Evolutionary conservation across 345 rosid genomes (phyloP), one percentile per base, ranked within the genome.

Genomic region (Durio zibethinus): DNA sequence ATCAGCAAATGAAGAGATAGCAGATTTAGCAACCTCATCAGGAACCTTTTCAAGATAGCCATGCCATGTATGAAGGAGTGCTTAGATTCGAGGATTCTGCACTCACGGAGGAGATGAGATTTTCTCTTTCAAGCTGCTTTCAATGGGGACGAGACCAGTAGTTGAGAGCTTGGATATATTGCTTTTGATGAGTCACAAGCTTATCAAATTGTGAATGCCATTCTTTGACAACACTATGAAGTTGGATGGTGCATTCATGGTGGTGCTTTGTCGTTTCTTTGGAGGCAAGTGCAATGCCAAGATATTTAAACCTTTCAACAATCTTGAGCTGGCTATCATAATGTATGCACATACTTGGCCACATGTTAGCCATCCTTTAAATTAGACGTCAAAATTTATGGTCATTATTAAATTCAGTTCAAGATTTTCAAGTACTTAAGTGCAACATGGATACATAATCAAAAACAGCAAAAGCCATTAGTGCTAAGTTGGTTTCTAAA

Each of bases 301-400:
- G 93, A 33, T 89, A 73, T 77, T 86, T 92, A 45, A 93, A 88
- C 77, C 88, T 87, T 67, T 84, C 72, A 50, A 89, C 97, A 61
- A 92, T 87, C 78, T 74, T 79, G 63, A 91, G 87, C 79, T 96
- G 98, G 75, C 80, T 84, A 54, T 88, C 87, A 36, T 92, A 97
- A 75, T 96, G 97, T 36, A 61, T 31, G 72, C 80, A 80, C 94
- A 96, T 91, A 62, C 81, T 88, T 60, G 78, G 81, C 99, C 99
- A 96, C 98, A 93, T 96, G 64, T 84, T 86, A 7, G 93, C 91
- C 97, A 93, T 90, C 85, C 99, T 93, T 83, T 80, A 80, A 21
- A 45, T 38, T 4, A 60, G 6, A 60, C 4, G 40, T 63, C 52
- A 76, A 78, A 69, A 23, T 31, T 33, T 40, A 25, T 47, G 50